phyloP scores from a whole-genome alignment of 129 eudicot genomes.

The Mikania micrantha region DNA sequence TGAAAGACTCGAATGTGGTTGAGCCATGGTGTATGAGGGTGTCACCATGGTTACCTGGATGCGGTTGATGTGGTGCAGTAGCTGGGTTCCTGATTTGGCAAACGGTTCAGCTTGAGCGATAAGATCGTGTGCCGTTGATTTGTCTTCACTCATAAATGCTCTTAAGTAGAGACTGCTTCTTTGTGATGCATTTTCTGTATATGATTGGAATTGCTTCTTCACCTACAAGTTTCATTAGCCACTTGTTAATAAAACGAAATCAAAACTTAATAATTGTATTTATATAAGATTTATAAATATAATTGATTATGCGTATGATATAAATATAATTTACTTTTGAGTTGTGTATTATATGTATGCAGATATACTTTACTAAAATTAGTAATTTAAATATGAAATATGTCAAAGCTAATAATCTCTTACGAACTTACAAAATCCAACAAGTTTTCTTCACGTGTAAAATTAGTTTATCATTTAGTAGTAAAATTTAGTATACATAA shows the following conservation, averaged over 20 bases:
- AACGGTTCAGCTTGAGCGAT: slow-evolving; percentile 58
- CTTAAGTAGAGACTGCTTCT: slow-evolving; percentile 46
- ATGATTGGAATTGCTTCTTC: slow-evolving; percentile 39
- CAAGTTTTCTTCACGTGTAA: no score
- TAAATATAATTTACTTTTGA: no score
- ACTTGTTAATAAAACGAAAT: not conserved
- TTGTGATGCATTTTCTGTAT: slow-evolving; percentile 59
- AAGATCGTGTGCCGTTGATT: slow-evolving; percentile 28
- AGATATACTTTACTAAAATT: no score
- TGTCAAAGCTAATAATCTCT: no score
- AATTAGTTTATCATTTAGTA: no score
- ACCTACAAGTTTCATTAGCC: slow-evolving; percentile 19
- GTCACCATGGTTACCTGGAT: slow-evolving; percentile 43
- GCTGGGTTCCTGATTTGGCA: slow-evolving; percentile 48
- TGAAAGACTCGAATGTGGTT: not conserved
- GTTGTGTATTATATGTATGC: no score
- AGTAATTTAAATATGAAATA: no score
- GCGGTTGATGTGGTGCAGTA: slow-evolving; percentile 42
- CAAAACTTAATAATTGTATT: not conserved
- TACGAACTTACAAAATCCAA: no score
- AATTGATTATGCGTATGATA: no score
- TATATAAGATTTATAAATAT: no score
- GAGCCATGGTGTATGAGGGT: not conserved
- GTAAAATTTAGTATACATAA: no score
- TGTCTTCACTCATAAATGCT: slow-evolving; percentile 45